A percentile compares a stretch with the other conserved stretches of the same genome.
Evolutionary conservation across 2,329 filamentous ascomycete genomes (phyloP).

Genomic region (Colletotrichum sp.): DNA sequence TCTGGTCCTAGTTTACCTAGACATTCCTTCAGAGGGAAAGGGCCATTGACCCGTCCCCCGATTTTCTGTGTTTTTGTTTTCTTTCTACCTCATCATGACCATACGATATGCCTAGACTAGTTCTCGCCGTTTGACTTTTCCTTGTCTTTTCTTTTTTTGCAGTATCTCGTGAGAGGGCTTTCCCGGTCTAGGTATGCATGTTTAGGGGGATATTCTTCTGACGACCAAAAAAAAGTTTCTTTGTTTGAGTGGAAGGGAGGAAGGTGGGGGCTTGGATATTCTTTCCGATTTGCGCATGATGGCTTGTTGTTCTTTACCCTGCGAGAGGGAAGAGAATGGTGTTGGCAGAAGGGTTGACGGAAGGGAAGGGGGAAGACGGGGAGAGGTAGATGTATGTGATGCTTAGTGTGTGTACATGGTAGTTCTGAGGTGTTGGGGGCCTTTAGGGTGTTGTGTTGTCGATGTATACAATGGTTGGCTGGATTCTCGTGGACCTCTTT

Average conservation of each 20-base stretch:
- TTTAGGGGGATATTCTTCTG: not conserved
- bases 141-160: not conserved
- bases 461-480: not conserved
- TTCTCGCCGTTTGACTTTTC: not conserved
- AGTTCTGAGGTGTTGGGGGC: not conserved
- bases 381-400: not conserved
- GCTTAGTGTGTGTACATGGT: not conserved
- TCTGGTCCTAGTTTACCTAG: not conserved
- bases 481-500: not conserved
- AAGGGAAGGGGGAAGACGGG: not conserved
- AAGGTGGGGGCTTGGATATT: not conserved
- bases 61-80: not conserved
- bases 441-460: not conserved
- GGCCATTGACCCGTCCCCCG: not conserved
- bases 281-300: not conserved
- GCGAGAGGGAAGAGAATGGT: not conserved
- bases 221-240: not conserved
- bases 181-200: not conserved
- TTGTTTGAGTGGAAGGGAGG: not conserved
- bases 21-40: not conserved
- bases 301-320: not conserved
- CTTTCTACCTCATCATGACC: not conserved
- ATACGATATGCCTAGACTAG: not conserved
- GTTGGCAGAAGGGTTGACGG: not conserved
- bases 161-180: not conserved